Percentiles rank a stretch among this genome's conserved stretches.
Evolutionary conservation across 495 filamentous ascomycete genomes (phyloP).

Genomic region (Choiromyces venosus): DNA sequence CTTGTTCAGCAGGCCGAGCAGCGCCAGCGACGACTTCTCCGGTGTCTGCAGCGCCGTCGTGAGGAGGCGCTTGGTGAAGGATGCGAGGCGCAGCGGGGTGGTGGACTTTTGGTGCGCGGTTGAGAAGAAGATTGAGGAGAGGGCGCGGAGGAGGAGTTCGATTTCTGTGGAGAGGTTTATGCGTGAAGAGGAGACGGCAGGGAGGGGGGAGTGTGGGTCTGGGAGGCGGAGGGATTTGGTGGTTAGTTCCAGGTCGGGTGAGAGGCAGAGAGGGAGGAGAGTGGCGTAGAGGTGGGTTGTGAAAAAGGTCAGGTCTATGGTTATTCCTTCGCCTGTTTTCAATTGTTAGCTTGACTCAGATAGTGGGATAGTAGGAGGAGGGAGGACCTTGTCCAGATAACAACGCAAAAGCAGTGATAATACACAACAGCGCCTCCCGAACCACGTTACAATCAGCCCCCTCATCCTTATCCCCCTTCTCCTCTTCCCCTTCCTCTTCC

Average conservation of each 20-base stretch:
- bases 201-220: constrained; percentile 56
- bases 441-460: constrained; percentile 56
- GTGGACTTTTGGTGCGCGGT: constrained; percentile 53
- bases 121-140: constrained; percentile 70
- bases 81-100: constrained; percentile 74
- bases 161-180: constrained; percentile 91
- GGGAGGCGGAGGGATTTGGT: constrained; percentile 72
- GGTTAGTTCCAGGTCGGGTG: constrained; percentile 80
- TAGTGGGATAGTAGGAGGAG: constrained; percentile 27
- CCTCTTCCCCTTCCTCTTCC: constrained; percentile 42
- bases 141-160: constrained; percentile 78
- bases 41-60: constrained; percentile 75
- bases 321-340: constrained; percentile 54
- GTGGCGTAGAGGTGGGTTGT: constrained; percentile 83
- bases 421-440: constrained; percentile 86
- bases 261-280: constrained; percentile 67
- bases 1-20: constrained; percentile 65
- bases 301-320: constrained; percentile 92
- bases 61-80: constrained; percentile 89
- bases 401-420: constrained; percentile 88
- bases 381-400: constrained; percentile 84
- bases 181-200: constrained; percentile 50
- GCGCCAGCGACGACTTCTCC: constrained; percentile 75
- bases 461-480: constrained; percentile 45
- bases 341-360: constrained; percentile 1